Percentiles rank a stretch among this genome's conserved stretches.
phyloP scores from a whole-genome alignment of 2,329 filamentous ascomycete species.

The Onygena corvina region DNA sequence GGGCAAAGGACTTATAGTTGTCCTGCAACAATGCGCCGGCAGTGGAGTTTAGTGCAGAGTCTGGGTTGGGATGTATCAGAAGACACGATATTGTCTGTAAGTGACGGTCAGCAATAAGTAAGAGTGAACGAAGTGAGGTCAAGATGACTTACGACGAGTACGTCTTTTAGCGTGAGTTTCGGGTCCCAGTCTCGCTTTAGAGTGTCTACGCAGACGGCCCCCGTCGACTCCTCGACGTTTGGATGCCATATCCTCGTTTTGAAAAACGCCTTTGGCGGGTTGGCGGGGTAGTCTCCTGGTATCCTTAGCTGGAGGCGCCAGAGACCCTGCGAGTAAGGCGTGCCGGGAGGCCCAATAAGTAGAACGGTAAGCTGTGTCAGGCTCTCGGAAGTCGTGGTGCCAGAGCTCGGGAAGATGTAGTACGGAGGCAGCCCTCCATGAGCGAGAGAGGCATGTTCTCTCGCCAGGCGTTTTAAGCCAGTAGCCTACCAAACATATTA shows the following conservation, averaged over 20 bases:
- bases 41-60: slow-evolving; percentile 50
- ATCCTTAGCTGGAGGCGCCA: slow-evolving; percentile 51
- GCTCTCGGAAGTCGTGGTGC: slow-evolving; percentile 35
- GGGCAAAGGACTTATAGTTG: slow-evolving; percentile 46
- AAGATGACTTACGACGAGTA: slow-evolving; percentile 37
- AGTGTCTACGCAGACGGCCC: slow-evolving; percentile 53
- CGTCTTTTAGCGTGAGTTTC: slow-evolving; percentile 46
- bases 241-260: slow-evolving; percentile 52
- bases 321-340: slow-evolving; percentile 47
- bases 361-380: slow-evolving; percentile 47
- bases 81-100: slow-evolving; percentile 47
- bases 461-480: slow-evolving; percentile 45
- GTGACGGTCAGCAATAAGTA: not conserved
- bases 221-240: slow-evolving; percentile 51
- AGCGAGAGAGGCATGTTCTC: slow-evolving; percentile 48
- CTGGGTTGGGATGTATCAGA: slow-evolving; percentile 52
- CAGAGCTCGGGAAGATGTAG: slow-evolving; percentile 43
- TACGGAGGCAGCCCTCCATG: slow-evolving; percentile 47
- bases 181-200: slow-evolving; percentile 52
- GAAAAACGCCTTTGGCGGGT: slow-evolving; percentile 45
- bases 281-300: slow-evolving; percentile 43
- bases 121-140: not conserved
- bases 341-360: slow-evolving; percentile 48
- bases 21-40: slow-evolving; percentile 49
- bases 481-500: slow-evolving; percentile 18